Evolutionary conservation across 2,329 filamentous ascomycete species (phyloP), one percentile per base, ranked within the genome.

Genomic region (Diaporthe sp.): DNA sequence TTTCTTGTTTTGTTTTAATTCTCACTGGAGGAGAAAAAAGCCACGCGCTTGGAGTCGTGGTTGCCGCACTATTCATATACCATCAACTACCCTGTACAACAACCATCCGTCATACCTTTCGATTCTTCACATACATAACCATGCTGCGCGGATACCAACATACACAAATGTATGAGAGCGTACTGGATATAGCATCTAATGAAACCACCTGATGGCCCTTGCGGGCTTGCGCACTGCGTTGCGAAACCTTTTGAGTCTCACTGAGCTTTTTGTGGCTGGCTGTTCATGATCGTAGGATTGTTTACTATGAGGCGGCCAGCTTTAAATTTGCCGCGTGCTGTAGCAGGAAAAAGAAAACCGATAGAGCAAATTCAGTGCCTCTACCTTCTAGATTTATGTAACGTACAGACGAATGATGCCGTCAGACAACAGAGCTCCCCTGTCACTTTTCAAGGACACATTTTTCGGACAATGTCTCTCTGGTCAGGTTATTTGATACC

Each of bases 121-220:
- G 34, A 62, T 73, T 73, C 70, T 73, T 73, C 44, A 72, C 57
- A 73, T 49, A 73, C 49, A 73, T 65, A 73, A 10, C 49, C 57
- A 62, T 39, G 58, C 51, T 73, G 70, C 58, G 42, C 70, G 58
- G 70, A 65, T 65, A 65, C 49, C 70, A 73, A 65, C 70, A 73
- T 73, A 68, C 65, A 68, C 49, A 53, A 12, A 53, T 44, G 58
- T 53, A 62, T 51, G 44, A 65, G 46, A 53, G 70, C 59, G 59
- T 65, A 73, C 70, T 73, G 58, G 70, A 65, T 73, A 73, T 73
- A 73, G 70, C 58, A 73, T 65, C 70, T 73, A 73, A 73, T 73
- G 70, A 73, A 65, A 59, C 6, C 39, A 73, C 46, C 58, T 55
- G 70, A 46, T 53, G 34, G 62, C 65, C 70, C 70, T 31, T 55